phyloP scores from a whole-genome alignment of 352 stramenopile genomes.

The Pythium angustatum region DNA sequence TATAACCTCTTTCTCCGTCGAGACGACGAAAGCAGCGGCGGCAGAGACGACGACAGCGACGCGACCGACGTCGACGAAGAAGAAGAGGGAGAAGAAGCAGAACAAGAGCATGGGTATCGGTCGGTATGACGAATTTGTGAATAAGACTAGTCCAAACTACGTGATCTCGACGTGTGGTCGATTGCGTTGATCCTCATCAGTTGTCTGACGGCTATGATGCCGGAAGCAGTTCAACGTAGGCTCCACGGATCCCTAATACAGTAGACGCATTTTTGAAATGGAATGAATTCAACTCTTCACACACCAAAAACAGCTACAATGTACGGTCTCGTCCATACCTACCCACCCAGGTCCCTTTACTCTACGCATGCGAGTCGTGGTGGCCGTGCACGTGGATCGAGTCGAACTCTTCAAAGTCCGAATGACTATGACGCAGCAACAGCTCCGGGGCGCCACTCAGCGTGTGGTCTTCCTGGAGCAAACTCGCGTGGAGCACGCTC shows the following conservation, averaged over 20 bases:
- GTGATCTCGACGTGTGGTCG: too few relatives aligned
- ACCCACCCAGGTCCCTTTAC: too few relatives aligned
- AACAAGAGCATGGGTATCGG: too few relatives aligned
- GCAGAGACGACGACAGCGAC: conserved; percentile 19
- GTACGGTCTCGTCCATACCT: too few relatives aligned
- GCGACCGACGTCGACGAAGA: conserved; percentile 27
- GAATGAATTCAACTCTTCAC: not conserved
- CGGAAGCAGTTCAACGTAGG: too few relatives aligned
- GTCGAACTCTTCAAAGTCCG: conserved; percentile 50
- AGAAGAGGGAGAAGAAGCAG: not conserved
- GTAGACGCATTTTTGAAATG: not conserved
- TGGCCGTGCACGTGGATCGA: conserved; percentile 26
- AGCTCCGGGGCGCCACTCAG: conserved; percentile 20
- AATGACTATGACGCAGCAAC: conserved; percentile 24
- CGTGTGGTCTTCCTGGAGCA: conserved; percentile 42
- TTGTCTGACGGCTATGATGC: too few relatives aligned
- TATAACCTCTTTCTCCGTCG: conserved; percentile 20
- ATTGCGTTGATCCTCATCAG: too few relatives aligned
- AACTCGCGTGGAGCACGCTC: conserved; percentile 33
- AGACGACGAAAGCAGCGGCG: conserved; percentile 2
- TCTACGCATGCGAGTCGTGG: conserved; percentile 7
- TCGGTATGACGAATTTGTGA: not conserved
- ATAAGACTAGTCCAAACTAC: too few relatives aligned
- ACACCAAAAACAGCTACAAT: too few relatives aligned
- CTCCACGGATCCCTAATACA: too few relatives aligned